Percentiles rank a stretch among this genome's conserved stretches.
Conservation (phyloP, 371 early-diverging fungal genomes). For the Coemansia sp. region DNA sequence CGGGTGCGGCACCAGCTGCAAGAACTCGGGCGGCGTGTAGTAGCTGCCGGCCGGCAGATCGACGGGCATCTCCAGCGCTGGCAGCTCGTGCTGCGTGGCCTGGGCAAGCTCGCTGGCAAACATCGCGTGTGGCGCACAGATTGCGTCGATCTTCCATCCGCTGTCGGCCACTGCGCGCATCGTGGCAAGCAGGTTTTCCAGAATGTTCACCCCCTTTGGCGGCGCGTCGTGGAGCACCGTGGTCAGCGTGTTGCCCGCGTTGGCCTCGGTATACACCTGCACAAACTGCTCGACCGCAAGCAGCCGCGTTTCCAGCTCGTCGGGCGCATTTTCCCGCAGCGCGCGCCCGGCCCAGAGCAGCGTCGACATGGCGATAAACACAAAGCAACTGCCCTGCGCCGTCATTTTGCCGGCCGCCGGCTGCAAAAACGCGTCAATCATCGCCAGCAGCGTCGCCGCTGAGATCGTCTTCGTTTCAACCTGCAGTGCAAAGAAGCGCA, state of each 20-base stretch:
- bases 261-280: slow-evolving; percentile 53
- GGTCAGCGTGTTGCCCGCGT: slow-evolving; percentile 18
- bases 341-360: slow-evolving; percentile 75
- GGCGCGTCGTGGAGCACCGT: slow-evolving; percentile 55
- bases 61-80: slow-evolving; percentile 30
- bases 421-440: slow-evolving; percentile 61
- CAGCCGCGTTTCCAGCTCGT: slow-evolving; percentile 62
- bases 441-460: slow-evolving; percentile 60
- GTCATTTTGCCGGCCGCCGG: slow-evolving; percentile 4
- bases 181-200: slow-evolving; percentile 54
- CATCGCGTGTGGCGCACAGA: slow-evolving; percentile 30
- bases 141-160: slow-evolving; percentile 27
- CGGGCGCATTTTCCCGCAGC: slow-evolving; percentile 57
- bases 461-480: slow-evolving; percentile 75
- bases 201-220: slow-evolving; percentile 57
- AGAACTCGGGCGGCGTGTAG: slow-evolving; percentile 54
- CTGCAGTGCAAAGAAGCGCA: slow-evolving; percentile 81
- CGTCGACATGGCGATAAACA: slow-evolving; percentile 67
- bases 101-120: slow-evolving; percentile 37
- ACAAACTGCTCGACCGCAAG: slow-evolving; percentile 64
- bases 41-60: slow-evolving; percentile 13
- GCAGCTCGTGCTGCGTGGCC: slow-evolving; percentile 40
- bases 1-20: slow-evolving; percentile 55
- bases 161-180: slow-evolving; percentile 50
- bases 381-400: slow-evolving; percentile 72